Evolutionary conservation across 108 stramenopile genomes (phyloP).

Genomic region (Mayamaea pseudoterrestris): DNA sequence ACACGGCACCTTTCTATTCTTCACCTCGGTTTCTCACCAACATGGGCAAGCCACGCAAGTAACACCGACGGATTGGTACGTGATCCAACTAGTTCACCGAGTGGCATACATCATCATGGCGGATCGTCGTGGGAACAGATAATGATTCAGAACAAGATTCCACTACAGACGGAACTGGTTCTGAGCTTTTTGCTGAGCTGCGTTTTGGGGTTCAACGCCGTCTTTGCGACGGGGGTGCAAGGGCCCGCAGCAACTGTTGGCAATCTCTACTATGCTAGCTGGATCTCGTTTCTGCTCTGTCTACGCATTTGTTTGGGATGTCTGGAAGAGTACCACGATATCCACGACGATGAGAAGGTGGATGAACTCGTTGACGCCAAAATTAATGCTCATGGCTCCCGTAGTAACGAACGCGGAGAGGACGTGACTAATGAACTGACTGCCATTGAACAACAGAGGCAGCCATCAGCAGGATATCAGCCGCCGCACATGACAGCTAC

Average conservation of each 20-base stretch:
- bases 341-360: conserved; percentile 15
- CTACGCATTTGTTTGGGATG: conserved; percentile 32
- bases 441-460: too few species aligned
- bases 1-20: too few species aligned
- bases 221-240: conserved; percentile 28
- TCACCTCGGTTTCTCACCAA: too few species aligned
- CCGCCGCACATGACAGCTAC: too few species aligned
- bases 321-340: conserved; percentile 27
- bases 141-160: not conserved
- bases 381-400: too few species aligned
- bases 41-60: too few species aligned
- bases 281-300: conserved; percentile 24
- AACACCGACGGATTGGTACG: too few species aligned
- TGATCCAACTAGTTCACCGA: too few species aligned
- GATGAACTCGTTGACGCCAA: not conserved
- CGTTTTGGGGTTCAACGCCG: conserved; percentile 22
- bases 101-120: too few species aligned
- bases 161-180: conserved; percentile 15
- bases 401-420: too few species aligned
- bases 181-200: conserved; percentile 15
- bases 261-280: conserved; percentile 36
- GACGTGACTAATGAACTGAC: too few species aligned
- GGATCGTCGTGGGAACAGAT: not conserved
- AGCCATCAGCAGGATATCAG: too few species aligned
- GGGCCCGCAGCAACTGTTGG: conserved; percentile 40